Conservation (phyloP, 179 eudicot genomes). For the Pouteria campechiana region DNA sequence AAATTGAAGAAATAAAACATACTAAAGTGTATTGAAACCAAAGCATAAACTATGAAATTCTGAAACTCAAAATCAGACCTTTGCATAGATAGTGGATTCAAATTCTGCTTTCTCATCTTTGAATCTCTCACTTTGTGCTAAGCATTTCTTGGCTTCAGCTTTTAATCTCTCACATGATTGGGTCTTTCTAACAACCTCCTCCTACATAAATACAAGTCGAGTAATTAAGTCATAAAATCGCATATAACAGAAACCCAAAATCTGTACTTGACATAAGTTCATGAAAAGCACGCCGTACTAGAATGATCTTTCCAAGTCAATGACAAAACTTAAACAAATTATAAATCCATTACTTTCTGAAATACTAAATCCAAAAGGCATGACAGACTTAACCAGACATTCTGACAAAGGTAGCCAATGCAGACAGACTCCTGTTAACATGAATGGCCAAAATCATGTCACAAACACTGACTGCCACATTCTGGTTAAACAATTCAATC, state of each 20-base stretch:
- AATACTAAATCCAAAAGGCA: too few species aligned
- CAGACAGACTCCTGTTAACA: too few species aligned
- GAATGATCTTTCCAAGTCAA: too few species aligned
- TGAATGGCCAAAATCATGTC: too few species aligned
- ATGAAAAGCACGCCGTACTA: background rate
- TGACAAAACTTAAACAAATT: too few species aligned
- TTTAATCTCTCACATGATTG: slow-evolving; percentile 48
- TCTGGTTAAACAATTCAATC: too few species aligned
- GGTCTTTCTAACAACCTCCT: slow-evolving; percentile 68
- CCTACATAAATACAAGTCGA: slow-evolving; percentile 27
- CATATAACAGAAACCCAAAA: background rate
- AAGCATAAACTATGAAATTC: background rate
- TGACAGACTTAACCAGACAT: too few species aligned
- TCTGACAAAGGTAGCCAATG: too few species aligned
- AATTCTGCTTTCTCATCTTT: slow-evolving; percentile 59
- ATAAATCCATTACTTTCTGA: too few species aligned
- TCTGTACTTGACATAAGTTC: background rate
- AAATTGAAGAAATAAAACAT: too few species aligned
- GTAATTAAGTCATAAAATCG: background rate
- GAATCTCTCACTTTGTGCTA: slow-evolving; percentile 69
- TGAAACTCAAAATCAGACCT: slow-evolving; percentile 27
- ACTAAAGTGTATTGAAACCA: too few species aligned
- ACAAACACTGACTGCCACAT: too few species aligned
- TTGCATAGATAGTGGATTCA: slow-evolving; percentile 59
- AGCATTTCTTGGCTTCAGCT: slow-evolving; percentile 73